Evolutionary conservation across 345 rosid species (phyloP), one percentile per base, ranked within the genome.

Genomic region (Fremontodendron californicum): DNA sequence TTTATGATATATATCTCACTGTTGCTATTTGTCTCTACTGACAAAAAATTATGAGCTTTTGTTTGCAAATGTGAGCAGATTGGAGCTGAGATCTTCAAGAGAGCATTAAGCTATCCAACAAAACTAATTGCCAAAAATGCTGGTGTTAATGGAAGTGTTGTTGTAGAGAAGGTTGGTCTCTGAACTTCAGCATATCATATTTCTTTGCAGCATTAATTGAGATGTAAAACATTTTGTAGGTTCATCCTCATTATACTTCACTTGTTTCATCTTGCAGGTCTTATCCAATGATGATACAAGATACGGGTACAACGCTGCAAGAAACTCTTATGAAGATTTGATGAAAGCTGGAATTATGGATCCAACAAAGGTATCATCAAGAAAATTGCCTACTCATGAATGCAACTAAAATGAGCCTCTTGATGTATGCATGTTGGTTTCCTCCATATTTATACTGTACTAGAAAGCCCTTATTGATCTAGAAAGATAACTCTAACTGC

Each of bases 301-400:
- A 58, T 93, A 90, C 19, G 98, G 99, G 77, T 95, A 91, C 85
- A 95, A 95, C 79, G 97, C 99, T 68, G 94, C 98, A 64, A 91
- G 77, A 64, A 84, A 88, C 84, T 73, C 83, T 52, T 91, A 93
- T 13, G 98, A 89, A 87, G 92, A 95, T 87, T 85, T 95, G 81
- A 86, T 91, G 82, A 46, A 84, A 2, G 93, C 93, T 69, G 94
- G 96, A 76, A 90, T 95, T 18, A 86, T 95, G 72, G 98, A 95
- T 90, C 99, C 98, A 9, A 78, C 98, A 10, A 95, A 92, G 97
- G 98, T 94, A 87, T 62, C 12, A 39, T 48, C 33, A 35, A 43
- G 15, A 2, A 6, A 43, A 13, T 39, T 5, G 21, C 16, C 27
- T 45, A 18, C 48, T 13, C 54, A 62, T 11, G 33, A 64, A 46